Percentiles rank a stretch among this genome's conserved stretches.
These are phyloP conservation scores for Peronospora tabacina DNA, from an alignment of 352 stramenopile genomes.

Conservation along the genomic window DNA sequence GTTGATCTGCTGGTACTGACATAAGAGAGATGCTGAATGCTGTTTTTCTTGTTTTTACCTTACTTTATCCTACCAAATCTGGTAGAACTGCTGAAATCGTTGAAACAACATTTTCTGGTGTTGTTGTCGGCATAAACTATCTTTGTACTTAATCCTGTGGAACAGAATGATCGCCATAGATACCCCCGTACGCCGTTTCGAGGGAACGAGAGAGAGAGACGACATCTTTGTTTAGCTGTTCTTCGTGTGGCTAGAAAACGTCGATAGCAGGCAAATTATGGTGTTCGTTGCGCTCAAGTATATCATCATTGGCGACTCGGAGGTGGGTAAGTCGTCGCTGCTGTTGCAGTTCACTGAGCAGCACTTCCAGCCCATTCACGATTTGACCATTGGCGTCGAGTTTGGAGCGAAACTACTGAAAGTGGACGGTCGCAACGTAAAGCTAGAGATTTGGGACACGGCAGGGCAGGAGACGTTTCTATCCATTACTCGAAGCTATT, in stretches of 20 bases:
- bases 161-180: not conserved
- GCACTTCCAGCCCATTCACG: constrained; percentile 85
- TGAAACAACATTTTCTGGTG: not conserved
- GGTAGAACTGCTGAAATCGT: not conserved
- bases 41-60: not conserved
- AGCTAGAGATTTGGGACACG: constrained; percentile 91
- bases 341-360: constrained; percentile 88
- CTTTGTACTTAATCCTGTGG: not conserved
- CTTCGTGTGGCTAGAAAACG: not conserved
- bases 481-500: constrained; percentile 87
- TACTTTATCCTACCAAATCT: too few relatives aligned
- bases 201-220: not conserved
- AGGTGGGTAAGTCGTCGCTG: constrained; percentile 87
- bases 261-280: constrained; percentile 28
- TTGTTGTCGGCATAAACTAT: not conserved
- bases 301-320: constrained; percentile 85
- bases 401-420: constrained; percentile 85
- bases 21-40: not conserved
- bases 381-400: constrained; percentile 89
- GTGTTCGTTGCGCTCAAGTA: constrained; percentile 88
- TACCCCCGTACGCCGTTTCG: not conserved
- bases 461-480: constrained; percentile 87
- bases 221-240: not conserved
- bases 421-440: constrained; percentile 78
- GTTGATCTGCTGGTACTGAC: not conserved